phyloP scores from a whole-genome alignment of 176 grass and related monocot genomes.

The Stipa capillata region DNA sequence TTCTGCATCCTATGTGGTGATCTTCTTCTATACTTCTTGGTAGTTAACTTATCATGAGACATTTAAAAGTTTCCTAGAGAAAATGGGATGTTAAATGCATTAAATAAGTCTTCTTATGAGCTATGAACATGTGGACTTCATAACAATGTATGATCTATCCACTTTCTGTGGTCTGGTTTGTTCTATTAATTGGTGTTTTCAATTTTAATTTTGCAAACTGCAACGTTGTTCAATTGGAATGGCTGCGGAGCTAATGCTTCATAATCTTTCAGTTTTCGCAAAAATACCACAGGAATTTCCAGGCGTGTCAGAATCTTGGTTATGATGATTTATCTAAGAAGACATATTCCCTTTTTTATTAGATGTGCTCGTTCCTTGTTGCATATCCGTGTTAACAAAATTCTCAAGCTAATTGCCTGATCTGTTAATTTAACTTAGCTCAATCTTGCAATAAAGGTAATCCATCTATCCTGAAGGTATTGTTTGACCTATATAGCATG shows the following conservation, averaged over 20 bases:
- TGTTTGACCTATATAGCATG: slow-evolving; percentile 3
- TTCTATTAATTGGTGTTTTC: neutral
- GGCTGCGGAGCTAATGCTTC: neutral
- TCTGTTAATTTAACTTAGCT: neutral
- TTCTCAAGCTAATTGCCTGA: neutral
- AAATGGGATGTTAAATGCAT: neutral
- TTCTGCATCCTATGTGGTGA: too few species aligned
- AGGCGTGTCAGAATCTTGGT: neutral
- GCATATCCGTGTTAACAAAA: neutral
- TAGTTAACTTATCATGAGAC: neutral
- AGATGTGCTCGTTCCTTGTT: neutral
- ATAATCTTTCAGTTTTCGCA: neutral
- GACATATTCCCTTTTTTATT: neutral
- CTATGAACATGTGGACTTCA: neutral
- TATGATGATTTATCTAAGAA: neutral
- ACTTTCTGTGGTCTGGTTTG: neutral
- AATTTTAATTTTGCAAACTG: neutral
- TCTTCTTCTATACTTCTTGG: neutral
- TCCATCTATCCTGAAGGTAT: slow-evolving; percentile 6
- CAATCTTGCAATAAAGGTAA: neutral
- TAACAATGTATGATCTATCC: neutral
- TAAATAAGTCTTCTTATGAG: neutral
- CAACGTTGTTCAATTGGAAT: neutral
- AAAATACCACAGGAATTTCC: neutral
- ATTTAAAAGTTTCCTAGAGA: neutral